Evolutionary conservation across 306 rosid genomes (phyloP).

Genomic region (Oemleria cerasiformis): DNA sequence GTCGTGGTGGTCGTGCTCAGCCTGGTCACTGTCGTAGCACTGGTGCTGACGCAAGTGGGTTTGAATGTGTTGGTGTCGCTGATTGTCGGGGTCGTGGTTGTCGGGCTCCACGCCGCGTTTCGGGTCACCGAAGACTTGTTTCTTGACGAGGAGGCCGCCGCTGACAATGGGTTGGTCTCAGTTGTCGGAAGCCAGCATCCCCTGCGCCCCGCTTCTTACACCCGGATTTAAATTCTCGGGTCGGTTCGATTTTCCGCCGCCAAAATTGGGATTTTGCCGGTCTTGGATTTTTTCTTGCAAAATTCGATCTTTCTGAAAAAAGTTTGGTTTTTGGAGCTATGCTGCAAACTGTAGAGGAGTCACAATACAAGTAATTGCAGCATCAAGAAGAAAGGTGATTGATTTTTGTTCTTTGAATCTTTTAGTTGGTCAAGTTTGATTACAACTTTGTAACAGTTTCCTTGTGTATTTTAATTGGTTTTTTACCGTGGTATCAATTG

Average conservation of each 20-base stretch:
- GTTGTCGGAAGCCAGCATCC: constrained; percentile 34
- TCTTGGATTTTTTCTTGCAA: not conserved
- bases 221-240: constrained; percentile 23
- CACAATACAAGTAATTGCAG: not conserved
- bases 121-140: constrained; percentile 47
- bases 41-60: constrained; percentile 46
- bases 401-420: not conserved
- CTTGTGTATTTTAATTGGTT: too few species aligned
- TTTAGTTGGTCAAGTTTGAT: too few species aligned
- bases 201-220: not conserved
- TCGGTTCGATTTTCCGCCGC: not conserved
- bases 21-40: constrained; percentile 36
- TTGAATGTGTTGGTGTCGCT: constrained; percentile 45
- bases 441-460: too few species aligned
- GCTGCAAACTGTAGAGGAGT: not conserved
- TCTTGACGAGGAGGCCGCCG: constrained; percentile 42
- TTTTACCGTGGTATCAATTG: too few species aligned
- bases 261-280: not conserved
- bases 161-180: constrained; percentile 40
- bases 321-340: not conserved
- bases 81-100: constrained; percentile 31
- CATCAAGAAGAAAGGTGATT: not conserved
- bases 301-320: not conserved
- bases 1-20: constrained; percentile 30
- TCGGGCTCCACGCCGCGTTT: constrained; percentile 50